Evolutionary conservation across 2,329 filamentous ascomycete species (phyloP), one percentile per base, ranked within the genome.

Genomic region (Penicillium sp.): DNA sequence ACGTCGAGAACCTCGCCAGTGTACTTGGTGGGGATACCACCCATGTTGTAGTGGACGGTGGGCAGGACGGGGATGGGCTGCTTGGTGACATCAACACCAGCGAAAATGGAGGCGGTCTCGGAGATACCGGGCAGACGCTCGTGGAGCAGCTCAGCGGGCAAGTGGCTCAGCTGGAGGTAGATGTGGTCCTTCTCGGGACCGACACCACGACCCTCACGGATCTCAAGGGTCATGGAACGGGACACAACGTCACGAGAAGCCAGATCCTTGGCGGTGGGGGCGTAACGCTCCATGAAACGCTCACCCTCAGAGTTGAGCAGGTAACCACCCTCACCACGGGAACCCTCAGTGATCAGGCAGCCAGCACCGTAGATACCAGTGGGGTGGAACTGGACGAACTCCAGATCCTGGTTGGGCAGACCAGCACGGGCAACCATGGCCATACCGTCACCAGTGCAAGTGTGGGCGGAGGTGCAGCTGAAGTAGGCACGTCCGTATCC

Each of bases 11-110:
- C 95, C 82, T 99, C 93, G 79, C 95, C 94, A 65, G 92, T 97
- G 85, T 97, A 98, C 75, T 92, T 92, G 69, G 95, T 98, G 55
- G 94, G 94, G 71, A 99, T 97, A 85, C 95, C 94, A 80, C 94
- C 94, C 95, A 98, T 99, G 86, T 97, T 97, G 87, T 99, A 99
- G 85, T 99, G 93, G 69, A 97, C 94, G 48, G 94, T 98, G 60
- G 94, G 94, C 65, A 98, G 85, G 68, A 98, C 94, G 64, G 94
- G 94, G 71, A 98, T 98, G 68, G 94, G 94, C 82, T 97, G 91
- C 84, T 97, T 97, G 75, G 89, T 90, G 70, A 99, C 94, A 78
- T 99, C 95, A 71, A 99, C 93, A 82, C 95, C 94, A 62, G 94
- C 86, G 81, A 99, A 99, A 74, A 98, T 98, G 71, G 92, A 93